phyloP scores from a whole-genome alignment of 73 alveolate species.

The Stentor coeruleus region DNA sequence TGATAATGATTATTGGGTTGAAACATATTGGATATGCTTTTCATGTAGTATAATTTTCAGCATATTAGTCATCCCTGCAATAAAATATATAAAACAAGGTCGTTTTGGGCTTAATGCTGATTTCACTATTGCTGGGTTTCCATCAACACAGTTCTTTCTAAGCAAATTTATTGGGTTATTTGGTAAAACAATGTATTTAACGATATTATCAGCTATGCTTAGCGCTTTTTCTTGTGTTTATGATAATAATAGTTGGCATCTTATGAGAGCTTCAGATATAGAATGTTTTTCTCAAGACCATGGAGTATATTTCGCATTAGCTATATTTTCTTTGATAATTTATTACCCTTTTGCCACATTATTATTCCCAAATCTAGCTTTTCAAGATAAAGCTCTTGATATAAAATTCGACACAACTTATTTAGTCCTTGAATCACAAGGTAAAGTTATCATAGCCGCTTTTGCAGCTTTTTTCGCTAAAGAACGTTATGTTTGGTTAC shows the following conservation, averaged over 20 bases:
- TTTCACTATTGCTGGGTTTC: not conserved
- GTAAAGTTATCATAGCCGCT: not conserved
- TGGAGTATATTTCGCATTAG: not conserved
- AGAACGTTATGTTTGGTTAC: not conserved
- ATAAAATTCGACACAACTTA: not conserved
- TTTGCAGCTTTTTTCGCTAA: not conserved
- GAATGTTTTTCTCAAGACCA: not conserved
- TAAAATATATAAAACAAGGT: not conserved
- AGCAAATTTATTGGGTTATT: not conserved
- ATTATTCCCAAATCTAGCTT: not conserved
- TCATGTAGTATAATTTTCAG: not conserved
- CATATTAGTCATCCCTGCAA: not conserved
- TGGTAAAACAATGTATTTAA: not conserved
- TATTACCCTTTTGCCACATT: conserved; percentile 21
- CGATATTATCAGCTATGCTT: not conserved
- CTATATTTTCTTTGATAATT: not conserved
- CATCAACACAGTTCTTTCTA: not conserved
- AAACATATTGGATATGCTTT: not conserved
- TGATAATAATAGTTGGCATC: not conserved
- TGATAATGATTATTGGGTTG: not conserved
- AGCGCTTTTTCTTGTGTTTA: not conserved
- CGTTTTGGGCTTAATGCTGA: not conserved
- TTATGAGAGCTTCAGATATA: not conserved
- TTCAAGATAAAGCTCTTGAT: not conserved
- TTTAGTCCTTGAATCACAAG: not conserved